Evolutionary conservation across 1,284 basidiomycete species (phyloP).

Genomic region (Dichomitus squalens): DNA sequence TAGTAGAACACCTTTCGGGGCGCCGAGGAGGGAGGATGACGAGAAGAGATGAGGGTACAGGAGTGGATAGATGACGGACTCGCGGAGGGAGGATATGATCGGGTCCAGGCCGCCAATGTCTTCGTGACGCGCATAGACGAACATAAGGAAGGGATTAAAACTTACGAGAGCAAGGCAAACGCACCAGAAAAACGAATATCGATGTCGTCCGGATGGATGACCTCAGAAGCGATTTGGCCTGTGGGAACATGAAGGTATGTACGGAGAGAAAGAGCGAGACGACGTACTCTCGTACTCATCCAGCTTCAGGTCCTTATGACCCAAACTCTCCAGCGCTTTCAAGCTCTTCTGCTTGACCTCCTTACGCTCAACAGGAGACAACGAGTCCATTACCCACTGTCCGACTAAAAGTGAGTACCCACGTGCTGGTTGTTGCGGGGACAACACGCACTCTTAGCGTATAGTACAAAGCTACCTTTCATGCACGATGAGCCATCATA

Average conservation of each 20-base stretch:
- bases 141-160: neutral
- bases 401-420: neutral
- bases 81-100: slow-evolving; percentile 89
- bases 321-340: slow-evolving; percentile 73
- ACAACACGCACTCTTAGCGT: slow-evolving; percentile 44
- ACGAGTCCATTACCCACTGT: slow-evolving; percentile 50
- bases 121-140: slow-evolving; percentile 31
- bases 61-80: slow-evolving; percentile 96
- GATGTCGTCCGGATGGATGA: slow-evolving; percentile 88
- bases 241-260: slow-evolving; percentile 8
- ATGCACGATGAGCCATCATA: slow-evolving; percentile 3
- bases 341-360: slow-evolving; percentile 69
- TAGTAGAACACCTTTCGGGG: slow-evolving; percentile 82
- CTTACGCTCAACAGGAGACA: slow-evolving; percentile 56
- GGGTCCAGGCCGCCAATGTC: slow-evolving; percentile 96
- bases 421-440: neutral
- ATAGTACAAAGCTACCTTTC: slow-evolving; percentile 53
- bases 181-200: slow-evolving; percentile 71
- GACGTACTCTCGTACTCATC: slow-evolving; percentile 81
- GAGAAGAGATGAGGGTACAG: slow-evolving; percentile 91
- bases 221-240: slow-evolving; percentile 83
- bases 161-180: slow-evolving; percentile 18
- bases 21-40: slow-evolving; percentile 69
- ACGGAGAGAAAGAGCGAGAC: neutral
- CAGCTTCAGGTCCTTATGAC: slow-evolving; percentile 69